phyloP scores from a whole-genome alignment of 331 rosid species.

The Spiraea crenata region DNA sequence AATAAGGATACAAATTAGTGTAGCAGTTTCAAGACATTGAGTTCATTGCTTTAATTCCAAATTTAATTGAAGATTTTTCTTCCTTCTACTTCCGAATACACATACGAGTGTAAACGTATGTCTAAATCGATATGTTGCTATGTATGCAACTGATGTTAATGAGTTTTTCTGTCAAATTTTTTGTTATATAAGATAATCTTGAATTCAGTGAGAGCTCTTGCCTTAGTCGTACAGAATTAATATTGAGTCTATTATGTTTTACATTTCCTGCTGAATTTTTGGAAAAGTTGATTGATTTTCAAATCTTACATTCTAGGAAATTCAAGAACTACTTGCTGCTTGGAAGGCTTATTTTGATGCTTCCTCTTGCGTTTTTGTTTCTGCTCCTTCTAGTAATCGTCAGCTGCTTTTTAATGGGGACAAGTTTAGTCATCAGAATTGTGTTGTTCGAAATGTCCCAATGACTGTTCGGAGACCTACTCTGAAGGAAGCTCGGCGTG shows the following conservation, averaged over 20 bases:
- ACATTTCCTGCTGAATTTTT: not conserved
- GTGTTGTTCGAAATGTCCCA: slow-evolving; percentile 57
- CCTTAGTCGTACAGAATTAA: not conserved
- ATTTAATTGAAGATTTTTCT: not conserved
- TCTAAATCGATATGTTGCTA: not conserved
- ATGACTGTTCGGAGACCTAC: slow-evolving; percentile 84
- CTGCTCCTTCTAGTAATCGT: slow-evolving; percentile 87
- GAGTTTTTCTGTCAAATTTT: not conserved
- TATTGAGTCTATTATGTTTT: not conserved
- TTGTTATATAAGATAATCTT: not conserved
- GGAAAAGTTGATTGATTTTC: slow-evolving; percentile 28
- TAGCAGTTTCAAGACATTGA: not conserved
- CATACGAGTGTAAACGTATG: not conserved
- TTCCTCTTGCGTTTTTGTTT: slow-evolving; percentile 58
- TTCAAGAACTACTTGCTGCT: slow-evolving; percentile 79
- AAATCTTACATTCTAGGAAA: slow-evolving; percentile 53
- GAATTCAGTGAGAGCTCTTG: not conserved
- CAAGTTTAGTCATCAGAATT: slow-evolving; percentile 52
- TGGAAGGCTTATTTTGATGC: slow-evolving; percentile 86
- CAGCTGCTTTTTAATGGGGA: slow-evolving; percentile 74
- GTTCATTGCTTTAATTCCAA: not conserved
- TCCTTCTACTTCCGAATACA: not conserved
- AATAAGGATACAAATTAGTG: not conserved
- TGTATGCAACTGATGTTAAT: not conserved
- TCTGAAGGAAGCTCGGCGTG: slow-evolving; percentile 71